Base-by-base conservation (phyloP, 2,329 filamentous ascomycete genomes). In the Hirsutella minnesotensis region DNA sequence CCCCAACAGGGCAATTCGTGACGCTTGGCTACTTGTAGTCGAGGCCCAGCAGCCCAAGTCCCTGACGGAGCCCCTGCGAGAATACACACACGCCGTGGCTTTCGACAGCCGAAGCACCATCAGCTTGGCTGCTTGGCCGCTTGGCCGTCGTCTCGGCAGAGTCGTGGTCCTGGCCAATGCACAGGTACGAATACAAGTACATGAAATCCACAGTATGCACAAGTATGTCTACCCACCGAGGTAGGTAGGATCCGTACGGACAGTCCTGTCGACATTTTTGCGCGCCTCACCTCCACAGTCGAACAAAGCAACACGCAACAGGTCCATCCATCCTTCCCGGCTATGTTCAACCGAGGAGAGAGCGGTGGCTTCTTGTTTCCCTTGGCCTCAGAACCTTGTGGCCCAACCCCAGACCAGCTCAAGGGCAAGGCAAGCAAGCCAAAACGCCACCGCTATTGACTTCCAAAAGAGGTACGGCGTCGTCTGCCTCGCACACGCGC, bases 361-460 rank as follows among this genome's bases (percentile, higher is more conserved):
- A 16, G 3, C n/a, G n/a, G n/a, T n/a, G n/a, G n/a, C n/a, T n/a
- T n/a, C n/a, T n/a, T n/a, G n/a, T n/a, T n/a, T n/a, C n/a, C n/a
- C n/a, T n/a, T n/a, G n/a, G n/a, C n/a, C n/a, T n/a, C n/a, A n/a
- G n/a, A n/a, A n/a, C n/a, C n/a, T n/a, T 18, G 19, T 7, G n/a
- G n/a, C 5, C 31, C 31, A 9, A 8, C 8, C 15, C n/a, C 16
- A 18, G 9, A 36, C 29, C 35, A 27, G 39, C 30, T n/a, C 30
- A 41, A 40, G 42, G 38, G 42, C 40, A 31, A 38, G 42, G 12
- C 45, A 43, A 40, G 40, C 38, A 38, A 42, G 37, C 42, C 43
- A 39, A 44, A 42, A 37, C 39, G 47, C 43, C 47, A 40, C 41
- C 36, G 41, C 24, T 16, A 34, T 27, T 27, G 24, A 12, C 24